Evolutionary conservation across 2,329 filamentous ascomycete genomes (phyloP), one percentile per base, ranked within the genome.

Genomic region (Sclerotinia glacialis): DNA sequence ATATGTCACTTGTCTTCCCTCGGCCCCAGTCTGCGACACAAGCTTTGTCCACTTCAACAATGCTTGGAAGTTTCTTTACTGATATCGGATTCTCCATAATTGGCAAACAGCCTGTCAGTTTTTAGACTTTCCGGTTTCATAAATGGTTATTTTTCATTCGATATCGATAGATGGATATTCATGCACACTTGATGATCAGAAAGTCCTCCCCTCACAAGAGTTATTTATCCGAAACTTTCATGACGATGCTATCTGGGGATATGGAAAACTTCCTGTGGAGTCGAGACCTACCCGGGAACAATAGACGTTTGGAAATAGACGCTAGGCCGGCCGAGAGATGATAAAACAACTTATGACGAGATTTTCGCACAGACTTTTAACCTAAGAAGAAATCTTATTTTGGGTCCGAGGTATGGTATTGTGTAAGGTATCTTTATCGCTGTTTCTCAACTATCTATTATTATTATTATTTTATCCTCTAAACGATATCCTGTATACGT

Each of bases 351-450:
- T 34, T 34, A 46, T 31, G 40, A 59, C 37, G 26, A 16, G 11
- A 44, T 60, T 21, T 40, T 31, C 28, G 28, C 56, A 60, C 26
- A 60, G 44, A 60, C 56, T 40, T 40, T 40, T 16, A 60, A 28
- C 11, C 37, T 12, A 12, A 37, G 31, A 26, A 18, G n/a, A 47
- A 26, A 9, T 18, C 42, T 23, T n/a, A 47, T 47, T 21, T 37
- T 21, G 11, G 18, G 12, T 49, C 4, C 2, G 44, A 60, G 37
- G 12, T 4, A 4, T 40, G 37, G 3, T 4, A 6, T 11, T 31
- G 37, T 7, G 3, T 5, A n/a, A 26, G 9, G 9, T n/a, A 34
- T 31, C 26, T 59, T 14, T 9, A 31, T 37, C n/a, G 40, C 40
- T 31, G 18, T 9, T 31, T 3, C 12, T 44, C 26, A 14, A 44